Conservation (phyloP, 345 rosid species). For the Trapa bicornis region DNA sequence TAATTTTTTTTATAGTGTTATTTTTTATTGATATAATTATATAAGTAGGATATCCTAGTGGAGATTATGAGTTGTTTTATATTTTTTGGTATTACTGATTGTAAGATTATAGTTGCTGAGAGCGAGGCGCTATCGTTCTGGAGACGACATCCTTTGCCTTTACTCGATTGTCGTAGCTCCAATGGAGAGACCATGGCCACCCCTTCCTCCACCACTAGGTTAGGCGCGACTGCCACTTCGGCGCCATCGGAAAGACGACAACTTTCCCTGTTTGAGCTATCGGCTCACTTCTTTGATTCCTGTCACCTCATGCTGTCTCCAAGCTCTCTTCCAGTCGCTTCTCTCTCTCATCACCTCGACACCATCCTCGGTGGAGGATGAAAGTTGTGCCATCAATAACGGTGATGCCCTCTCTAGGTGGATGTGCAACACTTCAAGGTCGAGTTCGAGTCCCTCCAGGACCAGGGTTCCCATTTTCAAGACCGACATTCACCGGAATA, state of each 20-base stretch:
- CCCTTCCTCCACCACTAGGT: conserved; percentile 7
- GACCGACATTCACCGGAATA: conserved; percentile 77
- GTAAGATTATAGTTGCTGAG: too few species aligned
- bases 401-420: conserved; percentile 37
- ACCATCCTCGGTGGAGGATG: conserved; percentile 22
- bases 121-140: too few species aligned
- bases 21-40: too few species aligned
- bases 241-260: conserved; percentile 18
- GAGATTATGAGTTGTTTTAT: too few species aligned
- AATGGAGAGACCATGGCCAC: conserved; percentile 19
- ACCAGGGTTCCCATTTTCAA: conserved; percentile 86
- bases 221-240: not conserved
- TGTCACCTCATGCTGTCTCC: conserved; percentile 43
- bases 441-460: conserved; percentile 68
- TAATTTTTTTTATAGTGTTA: too few species aligned
- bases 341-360: conserved; percentile 9
- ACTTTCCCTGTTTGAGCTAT: conserved; percentile 55
- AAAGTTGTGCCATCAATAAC: conserved; percentile 10
- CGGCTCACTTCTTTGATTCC: conserved; percentile 42
- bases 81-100: too few species aligned
- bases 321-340: conserved; percentile 13
- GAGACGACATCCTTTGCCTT: too few species aligned
- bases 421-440: conserved; percentile 75
- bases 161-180: not conserved
- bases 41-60: too few species aligned